Conservation (phyloP, 495 filamentous ascomycete genomes). For the Neurospora sp. region DNA sequence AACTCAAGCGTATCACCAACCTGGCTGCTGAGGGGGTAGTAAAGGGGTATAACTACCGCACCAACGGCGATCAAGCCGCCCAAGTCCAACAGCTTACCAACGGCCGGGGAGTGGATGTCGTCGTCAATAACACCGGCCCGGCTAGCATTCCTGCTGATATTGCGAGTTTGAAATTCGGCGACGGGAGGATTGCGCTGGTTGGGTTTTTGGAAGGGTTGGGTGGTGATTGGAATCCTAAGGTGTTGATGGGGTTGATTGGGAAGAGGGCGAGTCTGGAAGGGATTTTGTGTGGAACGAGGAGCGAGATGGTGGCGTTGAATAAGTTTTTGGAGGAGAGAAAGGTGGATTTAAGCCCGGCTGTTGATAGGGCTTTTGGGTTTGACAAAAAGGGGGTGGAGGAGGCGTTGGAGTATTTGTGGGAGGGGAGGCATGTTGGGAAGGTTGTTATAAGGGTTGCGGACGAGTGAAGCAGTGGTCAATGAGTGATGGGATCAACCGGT, state of each 20-base stretch:
- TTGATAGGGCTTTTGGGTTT: neutral
- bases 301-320: conserved; percentile 16
- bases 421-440: conserved; percentile 37
- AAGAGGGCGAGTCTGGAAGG: neutral
- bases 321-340: conserved; percentile 21
- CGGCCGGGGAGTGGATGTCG: conserved; percentile 18
- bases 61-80: conserved; percentile 4
- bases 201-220: neutral
- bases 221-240: neutral
- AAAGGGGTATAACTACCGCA: conserved; percentile 20
- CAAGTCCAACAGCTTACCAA: conserved; percentile 12
- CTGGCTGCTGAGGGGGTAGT: neutral
- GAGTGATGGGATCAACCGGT: too few relatives aligned
- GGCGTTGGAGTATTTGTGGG: conserved; percentile 36
- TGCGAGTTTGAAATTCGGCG: neutral
- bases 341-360: conserved; percentile 1
- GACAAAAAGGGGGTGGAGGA: conserved; percentile 29
- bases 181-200: neutral
- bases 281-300: neutral
- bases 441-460: conserved; percentile 27
- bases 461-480: too few relatives aligned
- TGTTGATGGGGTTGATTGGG: neutral
- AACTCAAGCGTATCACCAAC: conserved; percentile 7
- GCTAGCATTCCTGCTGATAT: conserved; percentile 6
- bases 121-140: conserved; percentile 10